These are phyloP conservation scores for Craterostigma plantagineum DNA, from an alignment of 257 asterid species.

Conservation along the genomic window DNA sequence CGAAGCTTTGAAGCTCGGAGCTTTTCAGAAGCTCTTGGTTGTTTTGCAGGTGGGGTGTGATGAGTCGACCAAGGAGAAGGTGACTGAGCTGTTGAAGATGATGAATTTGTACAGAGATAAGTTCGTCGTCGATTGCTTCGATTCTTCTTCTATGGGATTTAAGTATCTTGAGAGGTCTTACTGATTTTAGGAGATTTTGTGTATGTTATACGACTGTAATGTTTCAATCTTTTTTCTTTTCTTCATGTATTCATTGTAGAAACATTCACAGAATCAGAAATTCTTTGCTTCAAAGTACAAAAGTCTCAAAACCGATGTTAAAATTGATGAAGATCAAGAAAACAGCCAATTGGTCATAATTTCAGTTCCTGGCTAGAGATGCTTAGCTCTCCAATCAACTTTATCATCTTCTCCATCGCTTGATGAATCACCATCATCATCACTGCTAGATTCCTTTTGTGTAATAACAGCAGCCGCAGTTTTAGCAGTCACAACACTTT, in stretches of 20 bases:
- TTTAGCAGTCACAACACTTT: constrained; percentile 22
- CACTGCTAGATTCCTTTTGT: constrained; percentile 42
- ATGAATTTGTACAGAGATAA: constrained; percentile 44
- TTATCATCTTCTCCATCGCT: constrained; percentile 18
- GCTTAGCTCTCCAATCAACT: constrained; percentile 93
- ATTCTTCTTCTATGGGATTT: constrained; percentile 46
- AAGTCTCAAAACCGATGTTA: too few species aligned
- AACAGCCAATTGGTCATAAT: too few species aligned
- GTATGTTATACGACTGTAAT: too few species aligned
- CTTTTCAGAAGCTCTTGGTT: constrained; percentile 62
- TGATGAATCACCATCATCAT: constrained; percentile 19
- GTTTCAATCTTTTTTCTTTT: too few species aligned
- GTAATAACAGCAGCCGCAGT: constrained; percentile 11
- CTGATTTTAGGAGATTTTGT: constrained; percentile 8
- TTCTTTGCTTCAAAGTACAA: too few species aligned
- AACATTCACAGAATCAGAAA: too few species aligned
- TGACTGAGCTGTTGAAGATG: constrained; percentile 46
- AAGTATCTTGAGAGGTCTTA: constrained; percentile 32
- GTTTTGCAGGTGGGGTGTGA: constrained; percentile 62
- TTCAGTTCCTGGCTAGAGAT: constrained; percentile 20
- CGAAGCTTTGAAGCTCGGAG: constrained; percentile 62
- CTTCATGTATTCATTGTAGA: too few species aligned
- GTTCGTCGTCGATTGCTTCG: constrained; percentile 52
- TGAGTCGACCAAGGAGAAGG: constrained; percentile 36
- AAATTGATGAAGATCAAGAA: too few species aligned